Evolutionary conservation across 176 grass and related monocot species (phyloP), one percentile per base, ranked within the genome.

Genomic region (Avena insularis): DNA sequence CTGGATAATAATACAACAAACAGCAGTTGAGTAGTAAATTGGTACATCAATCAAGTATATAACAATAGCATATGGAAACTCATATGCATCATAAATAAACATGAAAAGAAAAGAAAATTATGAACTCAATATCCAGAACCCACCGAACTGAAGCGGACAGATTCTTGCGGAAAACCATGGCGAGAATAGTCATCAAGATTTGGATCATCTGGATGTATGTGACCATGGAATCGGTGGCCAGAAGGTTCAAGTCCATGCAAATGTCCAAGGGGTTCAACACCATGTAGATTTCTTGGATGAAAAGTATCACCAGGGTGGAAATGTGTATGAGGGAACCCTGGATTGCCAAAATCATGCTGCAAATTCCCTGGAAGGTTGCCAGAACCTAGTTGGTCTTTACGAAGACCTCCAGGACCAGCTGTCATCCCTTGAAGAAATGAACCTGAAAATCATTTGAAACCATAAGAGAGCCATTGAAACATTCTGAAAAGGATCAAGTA

Each of bases 131-230:
- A 90, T 48, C 48, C 17, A 78, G 77, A 74, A 88, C 93, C 69
- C 71, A 95, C 93, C 71, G 11, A 75, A 81, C 78, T 80, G 68
- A 89, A 85, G 13, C 71, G 86, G 40, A 11, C 65, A 79, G 86
- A 48, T 92, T 87, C 91, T 89, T 89, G 90, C 62, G 86, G 76
- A 90, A 95, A 91, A 75, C 84, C 83, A 87, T 88, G 90, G 4
- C 58, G 45, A 80, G 92, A 48, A 87, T 91, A 91, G 51, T 77
- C 79, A 36, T 79, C 76, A 84, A 89, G 46, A 87, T 76, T 70
- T 35, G 70, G 83, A 78, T 90, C 90, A 84, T 84, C 83, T 62
- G 83, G 79, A 78, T 86, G 82, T 38, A 90, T 68, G 76, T 82
- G 88, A 84, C 90, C 89, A 77, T 63, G 60, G 48, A 63, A 86